Base-by-base conservation (phyloP, 2,329 filamentous ascomycete species). In the Colletotrichum sp. region DNA sequence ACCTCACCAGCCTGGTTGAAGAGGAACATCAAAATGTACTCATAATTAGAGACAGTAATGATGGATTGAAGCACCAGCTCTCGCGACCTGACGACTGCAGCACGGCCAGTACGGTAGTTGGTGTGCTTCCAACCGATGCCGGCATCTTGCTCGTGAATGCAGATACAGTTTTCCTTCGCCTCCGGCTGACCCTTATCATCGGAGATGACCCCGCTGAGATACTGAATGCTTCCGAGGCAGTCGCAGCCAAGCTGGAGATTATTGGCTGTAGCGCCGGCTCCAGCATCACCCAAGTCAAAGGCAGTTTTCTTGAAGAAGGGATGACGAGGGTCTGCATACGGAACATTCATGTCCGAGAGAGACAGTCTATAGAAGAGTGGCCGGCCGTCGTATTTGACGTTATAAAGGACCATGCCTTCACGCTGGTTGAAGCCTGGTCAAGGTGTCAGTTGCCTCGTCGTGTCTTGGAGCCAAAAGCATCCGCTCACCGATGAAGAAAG, bases 71-170 rank as follows among this genome's bases (percentile, higher is more conserved):
- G 82, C 1, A 94, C 92, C 4, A 94, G 87, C 78, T 93, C 90
- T 1, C 93, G 89, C 73, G 89, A 87, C 9, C 93, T 87, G 0
- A 90, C 90, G 1, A 94, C 91, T 2, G 92, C 91, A 1, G 92
- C 91, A 3, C 91, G 88, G 32, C 88, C 87, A 0, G 92, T 94
- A 6, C 92, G 88, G 85, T 90, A 93, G 84, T 94, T 94, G 7
- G 92, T 93, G 83, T 94, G 93, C 80, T 94, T 94, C 92, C 92
- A 94, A 8, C 89, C 88, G 57, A 94, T 93, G 6, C 93, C 93
- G 69, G 91, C 90, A 79, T 95, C 93, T 80, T 93, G 91, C 81
- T 95, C 93, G 80, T 94, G 93, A 5, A 94, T 84, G 79, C 93
- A 95, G 71, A 94, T 86, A 8, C 93, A 92, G 77, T 94, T 94